phyloP scores from a whole-genome alignment of 2,329 filamentous ascomycete species.

The Colletotrichum scovillei region DNA sequence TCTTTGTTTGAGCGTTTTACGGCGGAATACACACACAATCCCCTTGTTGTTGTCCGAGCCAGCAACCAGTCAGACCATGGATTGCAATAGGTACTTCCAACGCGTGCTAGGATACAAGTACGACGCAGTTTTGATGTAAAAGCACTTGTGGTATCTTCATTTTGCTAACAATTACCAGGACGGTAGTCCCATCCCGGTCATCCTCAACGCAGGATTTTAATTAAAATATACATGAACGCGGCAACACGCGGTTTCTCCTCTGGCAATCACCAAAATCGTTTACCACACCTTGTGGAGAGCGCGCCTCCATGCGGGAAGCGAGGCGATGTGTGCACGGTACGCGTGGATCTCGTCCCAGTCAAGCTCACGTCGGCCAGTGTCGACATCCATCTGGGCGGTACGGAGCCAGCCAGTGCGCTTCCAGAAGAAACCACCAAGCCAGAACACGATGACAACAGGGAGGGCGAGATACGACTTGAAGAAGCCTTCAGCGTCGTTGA shows the following conservation, averaged over 20 bases:
- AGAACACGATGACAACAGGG: constrained; percentile 65
- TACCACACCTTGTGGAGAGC: constrained; percentile 19
- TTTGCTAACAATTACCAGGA: constrained; percentile 17
- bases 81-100: no score
- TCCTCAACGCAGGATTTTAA: background rate
- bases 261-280: background rate
- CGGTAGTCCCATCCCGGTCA: background rate
- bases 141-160: constrained; percentile 33
- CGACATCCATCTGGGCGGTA: constrained; percentile 74
- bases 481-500: constrained; percentile 59
- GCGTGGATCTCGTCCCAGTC: constrained; percentile 74
- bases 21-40: no score
- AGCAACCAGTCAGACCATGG: background rate
- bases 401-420: constrained; percentile 71
- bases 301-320: constrained; percentile 62
- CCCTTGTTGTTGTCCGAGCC: no score
- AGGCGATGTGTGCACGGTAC: constrained; percentile 60
- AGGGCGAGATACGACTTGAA: constrained; percentile 67
- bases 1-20: no score
- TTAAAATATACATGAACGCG: constrained; percentile 15
- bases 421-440: constrained; percentile 69
- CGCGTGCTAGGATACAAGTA: background rate
- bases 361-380: constrained; percentile 72
- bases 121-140: background rate
- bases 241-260: background rate